Evolutionary conservation across 2,329 filamentous ascomycete species (phyloP), one percentile per base, ranked within the genome.

Genomic region (Trichoderma citrinoviride): DNA sequence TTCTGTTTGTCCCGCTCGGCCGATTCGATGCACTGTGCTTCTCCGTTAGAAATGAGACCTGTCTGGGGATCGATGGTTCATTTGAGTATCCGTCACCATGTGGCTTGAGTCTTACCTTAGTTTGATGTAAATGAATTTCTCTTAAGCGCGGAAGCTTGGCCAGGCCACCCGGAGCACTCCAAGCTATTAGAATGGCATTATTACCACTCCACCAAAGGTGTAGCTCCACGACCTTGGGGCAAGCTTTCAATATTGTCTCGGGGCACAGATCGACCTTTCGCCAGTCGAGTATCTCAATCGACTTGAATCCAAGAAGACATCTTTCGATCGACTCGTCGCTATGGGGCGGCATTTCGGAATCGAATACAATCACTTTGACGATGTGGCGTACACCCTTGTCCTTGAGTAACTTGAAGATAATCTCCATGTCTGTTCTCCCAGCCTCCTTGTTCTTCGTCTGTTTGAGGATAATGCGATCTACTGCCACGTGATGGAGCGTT

Each of bases 171-270:
- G 50, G 50, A 19, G 23, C 50, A 17, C 50, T 54, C 50, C 50
- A 54, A 6, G 50, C 50, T n/a, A 25, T 37, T 19, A 54, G 50
- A 14, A 54, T 37, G 14, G 21, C 50, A 29, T 54, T 54, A 10
- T 54, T 54, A 54, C 50, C 50, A 29, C 50, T 54, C 50, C 27
- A 54, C n/a, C 50, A 54, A 7, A 54, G 50, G 23, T 54, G 50
- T 19, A 54, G 10, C 27, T 54, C 50, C 2, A 25, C 29, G 21
- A 54, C 23, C 5, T 54, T 37, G 1, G 27, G 7, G 23, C 50
- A 54, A 7, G 50, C 23, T 19, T 54, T 33, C 5, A 33, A 19
- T 29, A 54, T 54, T 7, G 50, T 54, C n/a, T 54, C 27, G 3
- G 50, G 23, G n/a, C 50, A 54, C 5, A 54, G 50, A 25, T 54